Evolutionary conservation across 768 basidiomycete genomes (phyloP).

Genomic region (Lactarius hengduanensis): DNA sequence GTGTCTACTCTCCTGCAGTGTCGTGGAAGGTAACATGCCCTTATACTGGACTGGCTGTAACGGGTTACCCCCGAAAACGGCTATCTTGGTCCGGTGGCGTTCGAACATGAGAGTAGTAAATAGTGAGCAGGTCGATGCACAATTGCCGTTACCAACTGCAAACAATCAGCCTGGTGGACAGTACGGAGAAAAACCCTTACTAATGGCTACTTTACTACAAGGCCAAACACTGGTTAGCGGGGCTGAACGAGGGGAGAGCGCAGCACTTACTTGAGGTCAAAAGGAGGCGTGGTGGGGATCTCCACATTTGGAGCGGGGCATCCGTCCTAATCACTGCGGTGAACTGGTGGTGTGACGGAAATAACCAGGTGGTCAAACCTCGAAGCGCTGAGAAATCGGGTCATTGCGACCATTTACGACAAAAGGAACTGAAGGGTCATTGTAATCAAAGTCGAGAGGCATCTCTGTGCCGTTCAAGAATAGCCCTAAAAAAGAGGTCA

Average conservation of each 20-base stretch:
- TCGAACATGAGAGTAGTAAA: conserved; percentile 58
- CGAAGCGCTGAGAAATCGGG: conserved; percentile 37
- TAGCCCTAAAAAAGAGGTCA: conserved; percentile 27
- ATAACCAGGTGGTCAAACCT: conserved; percentile 28
- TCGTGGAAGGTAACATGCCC: conserved; percentile 30
- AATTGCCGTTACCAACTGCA: conserved; percentile 32
- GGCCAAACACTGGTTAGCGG: background rate
- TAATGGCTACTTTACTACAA: conserved; percentile 22
- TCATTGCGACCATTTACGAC: conserved; percentile 36
- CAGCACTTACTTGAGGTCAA: conserved; percentile 22
- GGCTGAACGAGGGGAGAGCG: background rate
- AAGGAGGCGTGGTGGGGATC: conserved; percentile 17
- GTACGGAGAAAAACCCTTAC: background rate
- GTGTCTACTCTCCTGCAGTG: too few relatives aligned
- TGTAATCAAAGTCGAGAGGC: conserved; percentile 34
- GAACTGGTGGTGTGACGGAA: background rate
- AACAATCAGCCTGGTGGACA: background rate
- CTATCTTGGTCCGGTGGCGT: conserved; percentile 46
- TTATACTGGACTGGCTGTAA: conserved; percentile 47
- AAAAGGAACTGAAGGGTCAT: conserved; percentile 32
- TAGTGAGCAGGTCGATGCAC: conserved; percentile 57
- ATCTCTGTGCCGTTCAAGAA: conserved; percentile 37
- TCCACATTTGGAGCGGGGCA: conserved; percentile 32
- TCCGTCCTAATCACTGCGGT: conserved; percentile 34
- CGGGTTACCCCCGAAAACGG: conserved; percentile 52